These are phyloP conservation scores for Phytophthora chlamydospora DNA, from an alignment of 352 stramenopile genomes.

Conservation along the genomic window DNA sequence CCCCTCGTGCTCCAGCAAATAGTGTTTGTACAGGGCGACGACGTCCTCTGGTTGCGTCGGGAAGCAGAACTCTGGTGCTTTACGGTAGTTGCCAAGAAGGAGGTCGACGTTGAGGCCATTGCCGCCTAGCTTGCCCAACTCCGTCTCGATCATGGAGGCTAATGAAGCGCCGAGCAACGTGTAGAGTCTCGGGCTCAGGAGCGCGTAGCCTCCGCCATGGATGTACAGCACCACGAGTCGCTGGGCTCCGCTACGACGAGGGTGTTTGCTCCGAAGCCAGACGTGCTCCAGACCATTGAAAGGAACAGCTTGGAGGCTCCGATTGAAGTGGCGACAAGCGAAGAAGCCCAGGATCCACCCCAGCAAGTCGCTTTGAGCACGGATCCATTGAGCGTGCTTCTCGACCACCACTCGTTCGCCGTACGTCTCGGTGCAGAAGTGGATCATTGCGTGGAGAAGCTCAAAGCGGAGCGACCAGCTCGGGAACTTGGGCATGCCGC, in stretches of 20 bases:
- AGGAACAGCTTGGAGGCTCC: constrained; percentile 26
- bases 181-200: constrained; percentile 50
- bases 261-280: constrained; percentile 35
- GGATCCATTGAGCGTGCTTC: constrained; percentile 28
- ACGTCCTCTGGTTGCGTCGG: constrained; percentile 43
- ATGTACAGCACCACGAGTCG: constrained; percentile 47
- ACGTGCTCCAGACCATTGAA: constrained; percentile 54
- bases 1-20: constrained; percentile 36
- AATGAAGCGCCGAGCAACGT: constrained; percentile 37
- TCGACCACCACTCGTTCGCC: constrained; percentile 21
- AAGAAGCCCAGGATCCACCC: constrained; percentile 36
- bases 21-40: constrained; percentile 44
- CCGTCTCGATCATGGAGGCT: constrained; percentile 21
- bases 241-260: constrained; percentile 1
- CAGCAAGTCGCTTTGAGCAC: constrained; percentile 24
- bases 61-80: constrained; percentile 49
- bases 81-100: constrained; percentile 60
- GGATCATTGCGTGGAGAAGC: constrained; percentile 29
- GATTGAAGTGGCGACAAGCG: constrained; percentile 19
- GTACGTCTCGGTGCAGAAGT: constrained; percentile 15
- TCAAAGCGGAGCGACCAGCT: constrained; percentile 51
- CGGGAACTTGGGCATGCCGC: constrained; percentile 33
- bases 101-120: constrained; percentile 35
- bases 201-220: constrained; percentile 51
- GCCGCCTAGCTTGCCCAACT: constrained; percentile 11